Conservation (phyloP, 768 basidiomycete genomes). For the Suillus sp. region DNA sequence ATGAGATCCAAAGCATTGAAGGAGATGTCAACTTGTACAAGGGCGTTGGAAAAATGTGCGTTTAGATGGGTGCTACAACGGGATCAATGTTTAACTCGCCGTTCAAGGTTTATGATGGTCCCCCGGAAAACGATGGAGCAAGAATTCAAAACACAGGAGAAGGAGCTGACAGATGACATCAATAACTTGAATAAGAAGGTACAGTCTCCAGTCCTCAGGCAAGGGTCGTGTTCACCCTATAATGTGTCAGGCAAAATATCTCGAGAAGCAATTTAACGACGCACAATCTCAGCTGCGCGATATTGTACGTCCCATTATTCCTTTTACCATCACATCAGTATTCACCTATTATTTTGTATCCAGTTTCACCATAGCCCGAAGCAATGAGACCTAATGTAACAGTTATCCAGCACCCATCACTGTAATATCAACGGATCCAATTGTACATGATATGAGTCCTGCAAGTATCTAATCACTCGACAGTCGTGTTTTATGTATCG, state of each 20-base stretch:
- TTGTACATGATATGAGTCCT: background rate
- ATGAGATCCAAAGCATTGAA: conserved; percentile 73
- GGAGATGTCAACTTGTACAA: conserved; percentile 85
- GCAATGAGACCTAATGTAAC: conserved; percentile 25
- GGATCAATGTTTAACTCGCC: conserved; percentile 5
- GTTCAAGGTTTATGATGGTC: conserved; percentile 83
- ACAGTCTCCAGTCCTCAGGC: background rate
- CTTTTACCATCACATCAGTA: background rate
- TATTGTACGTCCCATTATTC: conserved; percentile 54
- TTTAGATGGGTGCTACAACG: conserved; percentile 8
- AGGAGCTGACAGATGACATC: conserved; percentile 83
- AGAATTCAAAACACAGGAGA: conserved; percentile 75
- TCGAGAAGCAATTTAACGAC: conserved; percentile 93
- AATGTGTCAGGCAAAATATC: conserved; percentile 69
- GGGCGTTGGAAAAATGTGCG: conserved; percentile 93
- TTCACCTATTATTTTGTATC: conserved; percentile 7
- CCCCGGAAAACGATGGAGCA: conserved; percentile 79
- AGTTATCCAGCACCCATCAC: background rate
- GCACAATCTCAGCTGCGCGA: conserved; percentile 85
- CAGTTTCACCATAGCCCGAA: conserved; percentile 35
- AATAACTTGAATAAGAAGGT: conserved; percentile 86
- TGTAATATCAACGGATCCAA: background rate
- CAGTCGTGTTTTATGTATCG: background rate
- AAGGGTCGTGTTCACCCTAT: background rate
- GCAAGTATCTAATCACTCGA: background rate